Conservation (phyloP, 257 asterid species). For the Verbascum thapsus region DNA sequence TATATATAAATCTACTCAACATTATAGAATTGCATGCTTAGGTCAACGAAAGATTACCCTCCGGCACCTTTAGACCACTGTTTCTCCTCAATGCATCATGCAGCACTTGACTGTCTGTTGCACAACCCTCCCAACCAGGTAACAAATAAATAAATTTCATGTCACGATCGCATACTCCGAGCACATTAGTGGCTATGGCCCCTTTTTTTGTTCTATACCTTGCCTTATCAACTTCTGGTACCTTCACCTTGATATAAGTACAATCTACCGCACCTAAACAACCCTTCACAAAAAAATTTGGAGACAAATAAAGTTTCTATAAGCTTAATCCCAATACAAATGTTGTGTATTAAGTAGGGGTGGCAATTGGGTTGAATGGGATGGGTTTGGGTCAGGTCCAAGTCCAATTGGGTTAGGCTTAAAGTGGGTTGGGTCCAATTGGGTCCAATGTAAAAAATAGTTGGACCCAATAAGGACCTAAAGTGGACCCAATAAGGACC, state of each 20-base stretch:
- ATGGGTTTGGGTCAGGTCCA: too few relatives aligned
- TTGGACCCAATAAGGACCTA: too few relatives aligned
- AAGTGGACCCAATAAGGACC: too few relatives aligned
- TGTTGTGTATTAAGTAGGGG: too few relatives aligned
- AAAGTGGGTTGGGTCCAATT: too few relatives aligned
- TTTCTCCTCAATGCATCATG: slow-evolving; percentile 25
- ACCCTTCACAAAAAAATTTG: slow-evolving; percentile 20
- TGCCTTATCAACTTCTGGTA: slow-evolving; percentile 30
- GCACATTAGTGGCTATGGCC: slow-evolving; percentile 28
- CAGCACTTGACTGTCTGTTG: slow-evolving; percentile 25
- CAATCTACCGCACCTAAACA: slow-evolving; percentile 33
- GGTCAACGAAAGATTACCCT: slow-evolving; percentile 27
- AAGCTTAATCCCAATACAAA: not conserved
- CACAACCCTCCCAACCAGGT: slow-evolving; percentile 38
- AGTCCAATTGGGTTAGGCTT: too few relatives aligned
- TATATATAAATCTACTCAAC: not conserved
- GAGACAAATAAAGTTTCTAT: not conserved
- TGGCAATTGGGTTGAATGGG: too few relatives aligned
- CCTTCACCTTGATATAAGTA: slow-evolving; percentile 31
- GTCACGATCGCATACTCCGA: slow-evolving; percentile 30
- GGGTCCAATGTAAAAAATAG: too few relatives aligned
- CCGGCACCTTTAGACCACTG: slow-evolving; percentile 28
- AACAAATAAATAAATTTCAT: slow-evolving; percentile 36
- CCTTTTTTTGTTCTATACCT: slow-evolving; percentile 33
- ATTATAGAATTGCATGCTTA: not conserved